Base-by-base conservation (phyloP, 768 basidiomycete species). In the Terana coerulea region DNA sequence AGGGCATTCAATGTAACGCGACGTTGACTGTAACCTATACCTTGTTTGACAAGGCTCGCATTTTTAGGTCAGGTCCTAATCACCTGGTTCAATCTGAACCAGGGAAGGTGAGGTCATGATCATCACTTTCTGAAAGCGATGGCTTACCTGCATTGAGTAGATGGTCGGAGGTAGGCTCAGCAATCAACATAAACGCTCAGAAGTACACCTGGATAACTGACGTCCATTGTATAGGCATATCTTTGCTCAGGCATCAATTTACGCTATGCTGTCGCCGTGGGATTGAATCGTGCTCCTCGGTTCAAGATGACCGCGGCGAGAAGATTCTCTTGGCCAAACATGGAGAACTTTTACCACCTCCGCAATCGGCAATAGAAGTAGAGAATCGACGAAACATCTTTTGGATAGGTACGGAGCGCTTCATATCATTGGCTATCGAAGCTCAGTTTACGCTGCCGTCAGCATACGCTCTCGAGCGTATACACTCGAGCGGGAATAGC, bases 321-420 rank as follows among this genome's bases (percentile, higher is more conserved):
- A 11, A 36, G 28, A 36, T 19, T 35, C 36, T 39, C 76, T 22
- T 72, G 14, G 79, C 80, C 43, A 72, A 86, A 35, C 73, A 81
- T 0, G 69, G 78, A 15, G 80, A 84, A 5, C 76, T 88, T 45
- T 62, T 88, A 14, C 71, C 76, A 0, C 72, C 80, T 4, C 80
- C 86, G 14, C 72, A 73, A 35, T 81, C 76, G 24, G 75, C 79
- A 1, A 69, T 82, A 3, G 88, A 90, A 63, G 84, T 86, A 33
- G 88, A 89, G 64, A 80, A 72, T 34, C 75, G 88, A 45, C 73
- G 87, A 50, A 89, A 88, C 57, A 72, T 79, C 1, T 88, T 88
- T 59, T 91, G 87, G 64, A 41, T 65, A 42, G 60, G 64, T 63
- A n/a, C n/a, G n/a, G 22, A 2, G 37, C 21, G 33, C 21, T 36